Evolutionary conservation across 345 rosid species (phyloP).

Genomic region (Aquilaria sinensis): DNA sequence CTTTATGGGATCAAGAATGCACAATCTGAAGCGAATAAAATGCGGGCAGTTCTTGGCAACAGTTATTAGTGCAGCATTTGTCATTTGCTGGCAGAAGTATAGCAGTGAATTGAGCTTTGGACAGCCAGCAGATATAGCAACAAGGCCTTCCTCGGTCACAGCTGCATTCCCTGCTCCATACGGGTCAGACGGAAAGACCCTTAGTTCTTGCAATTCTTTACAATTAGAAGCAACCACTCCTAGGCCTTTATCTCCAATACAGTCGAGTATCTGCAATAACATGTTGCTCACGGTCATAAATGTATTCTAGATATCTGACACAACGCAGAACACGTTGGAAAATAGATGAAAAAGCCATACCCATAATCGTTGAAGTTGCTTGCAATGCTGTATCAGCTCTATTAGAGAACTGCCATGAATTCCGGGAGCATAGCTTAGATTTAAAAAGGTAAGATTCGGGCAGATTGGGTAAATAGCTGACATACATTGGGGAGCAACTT

Average conservation of each 20-base stretch:
- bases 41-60: constrained; percentile 75
- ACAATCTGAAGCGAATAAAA: constrained; percentile 67
- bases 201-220: constrained; percentile 66
- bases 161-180: constrained; percentile 39
- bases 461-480: constrained; percentile 53
- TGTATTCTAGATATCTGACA: neutral
- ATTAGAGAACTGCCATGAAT: constrained; percentile 51
- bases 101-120: constrained; percentile 66
- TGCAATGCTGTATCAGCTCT: constrained; percentile 48
- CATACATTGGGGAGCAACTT: constrained; percentile 50
- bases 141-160: constrained; percentile 79
- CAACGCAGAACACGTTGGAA: too few relatives aligned
- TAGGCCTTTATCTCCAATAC: constrained; percentile 81
- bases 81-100: constrained; percentile 92
- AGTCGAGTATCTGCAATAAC: constrained; percentile 63
- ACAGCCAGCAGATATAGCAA: constrained; percentile 75
- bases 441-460: constrained; percentile 45
- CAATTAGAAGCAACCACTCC: constrained; percentile 61
- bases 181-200: constrained; percentile 81
- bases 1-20: constrained; percentile 63
- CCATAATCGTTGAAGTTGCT: constrained; percentile 71
- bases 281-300: constrained; percentile 4
- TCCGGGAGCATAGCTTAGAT: constrained; percentile 80
- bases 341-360: constrained; percentile 26
- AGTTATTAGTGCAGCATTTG: constrained; percentile 72